Conservation (phyloP, 2,329 filamentous ascomycete genomes). For the Scytalidium sp. region DNA sequence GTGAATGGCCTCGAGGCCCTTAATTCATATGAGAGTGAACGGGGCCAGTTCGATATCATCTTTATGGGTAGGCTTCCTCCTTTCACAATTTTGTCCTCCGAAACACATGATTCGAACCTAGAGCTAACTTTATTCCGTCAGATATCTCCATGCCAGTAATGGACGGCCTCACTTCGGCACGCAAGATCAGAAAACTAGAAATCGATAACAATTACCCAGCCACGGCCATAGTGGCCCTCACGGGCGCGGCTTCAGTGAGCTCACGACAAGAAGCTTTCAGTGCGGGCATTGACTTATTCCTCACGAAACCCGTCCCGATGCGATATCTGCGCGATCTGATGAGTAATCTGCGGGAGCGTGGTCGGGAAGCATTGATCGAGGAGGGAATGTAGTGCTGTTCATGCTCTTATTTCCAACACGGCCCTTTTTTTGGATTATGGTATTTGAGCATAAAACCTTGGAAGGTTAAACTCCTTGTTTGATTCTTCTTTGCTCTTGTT, state of each 20-base stretch:
- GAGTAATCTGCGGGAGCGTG: conserved; percentile 20
- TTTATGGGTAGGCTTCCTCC: conserved; percentile 39
- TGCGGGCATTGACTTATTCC: conserved; percentile 50
- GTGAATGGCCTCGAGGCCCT: conserved; percentile 43
- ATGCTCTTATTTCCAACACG: too few relatives aligned
- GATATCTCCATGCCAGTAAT: conserved; percentile 56
- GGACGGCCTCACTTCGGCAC: conserved; percentile 45
- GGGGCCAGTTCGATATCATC: conserved; percentile 36
- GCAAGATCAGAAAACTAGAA: conserved; percentile 45
- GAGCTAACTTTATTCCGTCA: conserved; percentile 26
- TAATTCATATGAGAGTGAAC: conserved; percentile 31
- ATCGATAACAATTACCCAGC: conserved; percentile 9
- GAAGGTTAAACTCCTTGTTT: too few relatives aligned
- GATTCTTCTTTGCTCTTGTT: too few relatives aligned
- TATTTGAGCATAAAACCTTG: too few relatives aligned
- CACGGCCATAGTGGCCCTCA: conserved; percentile 44
- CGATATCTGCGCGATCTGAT: conserved; percentile 24
- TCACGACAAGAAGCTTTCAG: conserved; percentile 46
- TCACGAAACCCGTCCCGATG: conserved; percentile 47
- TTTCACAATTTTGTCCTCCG: background rate
- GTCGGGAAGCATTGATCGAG: conserved; percentile 1
- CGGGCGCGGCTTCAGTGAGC: conserved; percentile 45
- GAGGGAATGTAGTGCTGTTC: background rate
- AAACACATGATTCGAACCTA: conserved; percentile 27
- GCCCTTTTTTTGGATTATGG: too few relatives aligned